Evolutionary conservation across 2,329 filamentous ascomycete species (phyloP), one percentile per base, ranked within the genome.

Genomic region (Aureobasidium namibiae): DNA sequence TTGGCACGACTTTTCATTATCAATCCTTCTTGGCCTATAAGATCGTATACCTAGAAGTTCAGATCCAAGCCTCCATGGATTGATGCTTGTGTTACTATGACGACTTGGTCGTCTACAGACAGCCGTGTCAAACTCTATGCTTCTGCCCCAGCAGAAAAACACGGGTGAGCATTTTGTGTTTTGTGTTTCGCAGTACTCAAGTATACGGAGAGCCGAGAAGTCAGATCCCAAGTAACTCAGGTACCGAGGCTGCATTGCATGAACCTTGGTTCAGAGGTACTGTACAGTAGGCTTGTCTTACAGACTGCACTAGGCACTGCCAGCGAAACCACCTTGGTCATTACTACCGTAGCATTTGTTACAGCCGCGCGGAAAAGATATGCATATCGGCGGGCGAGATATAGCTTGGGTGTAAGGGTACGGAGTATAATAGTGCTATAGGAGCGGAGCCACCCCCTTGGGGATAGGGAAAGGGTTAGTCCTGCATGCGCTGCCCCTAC

Each of bases 201-300:
- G 34, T 6, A 39, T 38, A 18, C 14, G 8, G 8, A 23, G n/a
- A 54, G 36, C 50, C 50, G 50, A 11, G 18, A 18, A 16, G n/a
- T n/a, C n/a, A n/a, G n/a, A n/a, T n/a, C n/a, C n/a, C n/a, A n/a
- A n/a, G n/a, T 16, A 31, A n/a, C 29, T 18, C 2, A 33, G 21
- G 24, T 54, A 54, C 36, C 50, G 50, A 53, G 34, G 50, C 38
- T 24, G 50, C 36, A 42, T 54, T 54, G 50, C 50, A 54, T 42
- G 50, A 54, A 54, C 49, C 9, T 53, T 31, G 36, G 36, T 41
- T 53, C 41, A 26, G 8, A 26, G 21, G 26, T n/a, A n/a, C n/a
- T n/a, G n/a, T n/a, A n/a, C n/a, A n/a, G n/a, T n/a, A n/a, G n/a
- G n/a, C n/a, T n/a, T n/a, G n/a, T n/a, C n/a, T n/a, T n/a, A n/a